phyloP scores from a whole-genome alignment of 2,329 filamentous ascomycete genomes.

The Septoria linicola region DNA sequence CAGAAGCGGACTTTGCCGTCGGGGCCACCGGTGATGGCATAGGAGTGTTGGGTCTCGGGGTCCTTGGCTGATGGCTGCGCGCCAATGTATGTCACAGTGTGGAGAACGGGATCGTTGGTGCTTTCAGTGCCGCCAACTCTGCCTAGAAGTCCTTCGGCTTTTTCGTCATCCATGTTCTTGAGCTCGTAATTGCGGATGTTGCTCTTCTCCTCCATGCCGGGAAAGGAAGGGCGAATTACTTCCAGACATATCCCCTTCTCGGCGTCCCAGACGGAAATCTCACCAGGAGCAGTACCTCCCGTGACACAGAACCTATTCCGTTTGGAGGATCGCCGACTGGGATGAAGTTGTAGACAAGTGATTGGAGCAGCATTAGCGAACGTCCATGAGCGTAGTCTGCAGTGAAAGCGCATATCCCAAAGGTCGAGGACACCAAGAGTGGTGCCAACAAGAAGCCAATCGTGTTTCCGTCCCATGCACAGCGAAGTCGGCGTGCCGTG shows the following conservation, averaged over 20 bases:
- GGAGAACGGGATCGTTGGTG: constrained; percentile 27
- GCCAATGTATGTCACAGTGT: constrained; percentile 56
- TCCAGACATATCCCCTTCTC: constrained; percentile 87
- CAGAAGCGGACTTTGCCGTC: constrained; percentile 93
- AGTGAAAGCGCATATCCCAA: constrained; percentile 94
- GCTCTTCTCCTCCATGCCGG: constrained; percentile 49
- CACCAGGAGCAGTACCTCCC: constrained; percentile 80
- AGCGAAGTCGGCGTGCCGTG: constrained; percentile 92
- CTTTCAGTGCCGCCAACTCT: constrained; percentile 61
- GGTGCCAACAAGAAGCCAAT: constrained; percentile 90
- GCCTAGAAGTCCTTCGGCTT: constrained; percentile 78
- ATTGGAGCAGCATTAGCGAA: constrained; percentile 78
- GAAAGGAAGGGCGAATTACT: constrained; percentile 70
- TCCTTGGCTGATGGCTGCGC: constrained; percentile 68
- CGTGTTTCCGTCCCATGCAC: constrained; percentile 77
- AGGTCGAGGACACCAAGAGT: constrained; percentile 89
- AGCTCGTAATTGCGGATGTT: constrained; percentile 69
- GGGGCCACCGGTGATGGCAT: constrained; percentile 81
- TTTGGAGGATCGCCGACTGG: constrained; percentile 54
- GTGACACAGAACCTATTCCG: constrained; percentile 85
- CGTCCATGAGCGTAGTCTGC: constrained; percentile 85
- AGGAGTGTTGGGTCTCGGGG: constrained; percentile 71
- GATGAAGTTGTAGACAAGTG: constrained; percentile 75
- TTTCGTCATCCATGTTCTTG: constrained; percentile 88
- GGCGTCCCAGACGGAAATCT: constrained; percentile 93